A percentile compares a stretch with the other conserved stretches of the same genome.
Evolutionary conservation across 2,329 filamentous ascomycete genomes (phyloP).

Genomic region (Salinomyces thailandicus): DNA sequence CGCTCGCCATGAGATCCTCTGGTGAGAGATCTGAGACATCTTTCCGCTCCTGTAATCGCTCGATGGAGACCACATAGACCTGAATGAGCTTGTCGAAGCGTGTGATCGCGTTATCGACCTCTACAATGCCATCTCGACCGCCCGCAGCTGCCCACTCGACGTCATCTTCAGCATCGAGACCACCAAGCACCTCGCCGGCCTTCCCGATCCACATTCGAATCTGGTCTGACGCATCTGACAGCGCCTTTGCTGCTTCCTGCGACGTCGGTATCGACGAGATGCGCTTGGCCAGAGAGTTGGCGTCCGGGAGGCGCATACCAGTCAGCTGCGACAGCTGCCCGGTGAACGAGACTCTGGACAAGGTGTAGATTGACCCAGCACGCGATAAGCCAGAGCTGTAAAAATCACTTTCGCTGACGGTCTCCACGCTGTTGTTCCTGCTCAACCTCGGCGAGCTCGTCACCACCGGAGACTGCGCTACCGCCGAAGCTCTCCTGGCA

Average conservation of each 20-base stretch:
- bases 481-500: neutral
- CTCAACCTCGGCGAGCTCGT: conserved; percentile 3
- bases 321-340: conserved; percentile 89
- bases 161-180: conserved; percentile 89
- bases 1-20: conserved; percentile 62
- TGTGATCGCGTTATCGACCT: conserved; percentile 58
- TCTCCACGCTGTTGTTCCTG: conserved; percentile 12
- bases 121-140: conserved; percentile 66
- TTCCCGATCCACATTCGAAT: conserved; percentile 92
- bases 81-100: conserved; percentile 84
- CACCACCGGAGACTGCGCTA: neutral
- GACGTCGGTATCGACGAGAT: conserved; percentile 79
- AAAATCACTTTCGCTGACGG: conserved; percentile 53
- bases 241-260: conserved; percentile 67
- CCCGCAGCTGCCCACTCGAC: conserved; percentile 92
- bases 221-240: conserved; percentile 81
- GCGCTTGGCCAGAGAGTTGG: conserved; percentile 68
- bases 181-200: conserved; percentile 76
- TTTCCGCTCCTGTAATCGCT: conserved; percentile 67
- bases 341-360: conserved; percentile 84
- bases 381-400: conserved; percentile 53
- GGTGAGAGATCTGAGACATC: conserved; percentile 65
- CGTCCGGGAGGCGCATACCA: conserved; percentile 77
- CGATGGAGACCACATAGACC: conserved; percentile 89
- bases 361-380: conserved; percentile 81